These are phyloP conservation scores for Cardiospermum halicacabum DNA, from an alignment of 345 rosid species.

Conservation along the genomic window DNA sequence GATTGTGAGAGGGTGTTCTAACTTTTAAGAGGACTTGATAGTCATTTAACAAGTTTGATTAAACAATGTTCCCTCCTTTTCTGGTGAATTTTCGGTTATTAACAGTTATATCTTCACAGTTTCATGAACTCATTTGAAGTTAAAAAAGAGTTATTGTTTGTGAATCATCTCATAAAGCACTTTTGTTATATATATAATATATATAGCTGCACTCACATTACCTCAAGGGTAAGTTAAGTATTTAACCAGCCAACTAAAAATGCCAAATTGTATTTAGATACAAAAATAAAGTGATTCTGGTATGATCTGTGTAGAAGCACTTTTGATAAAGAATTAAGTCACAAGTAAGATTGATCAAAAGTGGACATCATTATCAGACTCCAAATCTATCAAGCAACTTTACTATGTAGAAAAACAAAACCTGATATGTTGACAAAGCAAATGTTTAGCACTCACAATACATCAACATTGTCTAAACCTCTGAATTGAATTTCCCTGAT, in stretches of 20 bases:
- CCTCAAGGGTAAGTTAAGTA: constrained; percentile 4
- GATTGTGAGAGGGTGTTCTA: background rate
- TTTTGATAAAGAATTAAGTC: background rate
- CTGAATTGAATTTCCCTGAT: background rate
- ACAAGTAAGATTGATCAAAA: too few relatives aligned
- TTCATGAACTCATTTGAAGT: too few relatives aligned
- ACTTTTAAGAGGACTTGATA: background rate
- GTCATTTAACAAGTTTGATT: background rate
- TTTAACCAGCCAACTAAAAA: background rate
- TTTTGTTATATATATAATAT: too few relatives aligned
- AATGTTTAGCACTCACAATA: background rate
- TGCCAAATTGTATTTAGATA: background rate
- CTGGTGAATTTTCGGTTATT: constrained; percentile 4
- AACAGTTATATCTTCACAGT: background rate
- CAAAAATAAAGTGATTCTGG: constrained; percentile 6
- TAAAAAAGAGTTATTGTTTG: too few relatives aligned
- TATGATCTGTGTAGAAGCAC: background rate
- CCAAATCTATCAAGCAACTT: background rate
- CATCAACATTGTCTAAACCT: background rate
- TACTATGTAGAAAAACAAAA: background rate
- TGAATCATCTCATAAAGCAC: background rate
- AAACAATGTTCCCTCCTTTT: background rate
- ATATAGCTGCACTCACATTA: too few relatives aligned
- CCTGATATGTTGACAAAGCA: background rate
- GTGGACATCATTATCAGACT: too few relatives aligned